Evolutionary conservation across 495 filamentous ascomycete genomes (phyloP), one percentile per base, ranked within the genome.

Genomic region (Penicillium verhagenii): DNA sequence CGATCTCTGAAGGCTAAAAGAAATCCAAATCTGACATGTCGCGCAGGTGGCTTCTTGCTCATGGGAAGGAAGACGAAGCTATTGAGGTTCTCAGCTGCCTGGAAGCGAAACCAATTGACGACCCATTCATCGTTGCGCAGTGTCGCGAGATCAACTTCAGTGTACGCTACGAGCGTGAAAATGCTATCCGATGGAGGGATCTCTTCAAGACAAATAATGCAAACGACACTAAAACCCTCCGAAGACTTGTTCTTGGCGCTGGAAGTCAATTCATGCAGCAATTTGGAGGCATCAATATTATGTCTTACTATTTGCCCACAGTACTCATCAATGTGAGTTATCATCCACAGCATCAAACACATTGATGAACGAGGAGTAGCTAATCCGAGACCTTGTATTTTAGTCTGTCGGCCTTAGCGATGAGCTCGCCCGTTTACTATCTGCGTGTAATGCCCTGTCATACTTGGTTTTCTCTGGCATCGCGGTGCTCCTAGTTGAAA

Each of bases 231-330:
- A 52, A 66, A 42, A 53, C 76, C 69, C 52, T 73, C 69, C 47
- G 60, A 67, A 56, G 78, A 58, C 57, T 74, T 48, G 29, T 79
- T 24, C 66, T 82, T 1, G 72, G 76, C 7, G 64, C 68, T 31
- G 75, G 74, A 3, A 64, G 71, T 0, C 78, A 81, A 28, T 67
- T 70, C 2, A 76, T 81, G 65, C 78, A 81, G 43, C 79, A 82
- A 53, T 57, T 77, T 31, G 28, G 50, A 0, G 67, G 65, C 10
- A 66, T 70, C 28, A 68, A 68, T 38, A 61, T 49, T 8, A 47
- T 35, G 5, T 28, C 46, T 9, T 67, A 68, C 26, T 70, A 70
- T 42, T 40, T 70, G 14, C 67, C 67, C 2, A 66, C 60, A 1
- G 58, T 70, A 2, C 44, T 68, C 3, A 64, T 19, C 8, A 47